Evolutionary conservation across 1,139 yeast genomes (phyloP).

Genomic region (Candida glucosophila): DNA sequence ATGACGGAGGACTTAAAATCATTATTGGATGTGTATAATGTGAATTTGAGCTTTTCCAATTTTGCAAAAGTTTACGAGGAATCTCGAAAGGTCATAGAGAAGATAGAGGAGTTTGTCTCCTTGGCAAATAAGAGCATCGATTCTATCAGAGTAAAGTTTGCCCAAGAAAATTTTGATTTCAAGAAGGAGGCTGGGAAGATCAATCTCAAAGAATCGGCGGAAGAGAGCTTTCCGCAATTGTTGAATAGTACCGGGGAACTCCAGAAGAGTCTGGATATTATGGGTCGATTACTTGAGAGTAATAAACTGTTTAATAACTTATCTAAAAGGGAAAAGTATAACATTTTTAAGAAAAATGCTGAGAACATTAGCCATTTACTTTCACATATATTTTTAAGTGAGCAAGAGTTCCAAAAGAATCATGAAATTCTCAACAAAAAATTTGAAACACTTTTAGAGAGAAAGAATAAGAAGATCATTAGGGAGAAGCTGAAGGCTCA

Average conservation of each 20-base stretch:
- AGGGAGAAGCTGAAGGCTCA: conserved; percentile 27
- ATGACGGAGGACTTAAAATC: conserved; percentile 15
- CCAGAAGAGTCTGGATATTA: conserved; percentile 22
- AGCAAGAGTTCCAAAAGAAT: conserved; percentile 34
- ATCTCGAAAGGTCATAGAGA: conserved; percentile 29
- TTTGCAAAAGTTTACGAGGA: conserved; percentile 34
- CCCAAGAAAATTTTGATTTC: conserved; percentile 36
- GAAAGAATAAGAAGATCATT: conserved; percentile 27
- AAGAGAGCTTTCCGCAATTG: conserved; percentile 24
- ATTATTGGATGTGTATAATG: conserved; percentile 15
- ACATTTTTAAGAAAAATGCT: conserved; percentile 23
- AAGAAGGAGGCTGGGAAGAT: conserved; percentile 38
- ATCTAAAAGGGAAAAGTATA: conserved; percentile 26
- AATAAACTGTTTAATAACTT: conserved; percentile 17
- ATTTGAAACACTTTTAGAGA: conserved; percentile 23
- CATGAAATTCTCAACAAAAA: conserved; percentile 25
- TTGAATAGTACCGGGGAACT: conserved; percentile 26
- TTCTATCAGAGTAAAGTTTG: conserved; percentile 31
- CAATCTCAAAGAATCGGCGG: too few species aligned
- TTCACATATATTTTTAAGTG: conserved; percentile 19
- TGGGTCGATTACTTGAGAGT: conserved; percentile 20
- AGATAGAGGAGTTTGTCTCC: conserved; percentile 36
- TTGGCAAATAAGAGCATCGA: conserved; percentile 37
- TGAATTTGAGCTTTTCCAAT: conserved; percentile 26
- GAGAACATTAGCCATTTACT: conserved; percentile 26